Conservation (phyloP, 2,329 filamentous ascomycete genomes). For the Colletotrichum endophyticum region DNA sequence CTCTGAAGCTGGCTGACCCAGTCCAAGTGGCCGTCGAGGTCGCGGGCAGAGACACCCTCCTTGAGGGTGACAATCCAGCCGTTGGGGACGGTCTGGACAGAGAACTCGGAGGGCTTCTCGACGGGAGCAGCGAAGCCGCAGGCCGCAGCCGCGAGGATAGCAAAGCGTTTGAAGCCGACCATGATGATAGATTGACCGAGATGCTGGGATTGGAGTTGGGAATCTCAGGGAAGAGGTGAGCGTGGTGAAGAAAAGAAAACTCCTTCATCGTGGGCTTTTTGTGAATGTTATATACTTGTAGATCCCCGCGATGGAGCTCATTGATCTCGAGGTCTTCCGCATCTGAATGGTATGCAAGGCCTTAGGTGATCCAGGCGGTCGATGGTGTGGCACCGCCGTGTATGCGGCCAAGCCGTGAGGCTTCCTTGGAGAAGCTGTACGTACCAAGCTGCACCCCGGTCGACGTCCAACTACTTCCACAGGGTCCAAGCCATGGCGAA, state of each 20-base stretch:
- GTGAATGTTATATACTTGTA: background rate
- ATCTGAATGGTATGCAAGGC: background rate
- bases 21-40: conserved; percentile 31
- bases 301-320: background rate
- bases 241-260: background rate
- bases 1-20: conserved; percentile 33
- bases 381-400: background rate
- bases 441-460: background rate
- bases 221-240: background rate
- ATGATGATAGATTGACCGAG: background rate
- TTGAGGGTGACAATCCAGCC: conserved; percentile 54
- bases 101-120: background rate
- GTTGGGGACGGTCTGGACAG: conserved; percentile 31
- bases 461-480: background rate
- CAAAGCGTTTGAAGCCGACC: conserved; percentile 21
- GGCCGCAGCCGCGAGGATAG: conserved; percentile 19
- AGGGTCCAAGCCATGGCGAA: background rate
- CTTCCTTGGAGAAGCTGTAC: background rate
- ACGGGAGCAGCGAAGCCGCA: conserved; percentile 16
- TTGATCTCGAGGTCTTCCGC: background rate
- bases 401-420: background rate
- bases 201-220: background rate
- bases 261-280: background rate
- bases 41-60: conserved; percentile 29
- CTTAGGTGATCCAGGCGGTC: background rate